Base-by-base conservation (phyloP, 1,284 basidiomycete genomes). In the Pascua sp. region DNA sequence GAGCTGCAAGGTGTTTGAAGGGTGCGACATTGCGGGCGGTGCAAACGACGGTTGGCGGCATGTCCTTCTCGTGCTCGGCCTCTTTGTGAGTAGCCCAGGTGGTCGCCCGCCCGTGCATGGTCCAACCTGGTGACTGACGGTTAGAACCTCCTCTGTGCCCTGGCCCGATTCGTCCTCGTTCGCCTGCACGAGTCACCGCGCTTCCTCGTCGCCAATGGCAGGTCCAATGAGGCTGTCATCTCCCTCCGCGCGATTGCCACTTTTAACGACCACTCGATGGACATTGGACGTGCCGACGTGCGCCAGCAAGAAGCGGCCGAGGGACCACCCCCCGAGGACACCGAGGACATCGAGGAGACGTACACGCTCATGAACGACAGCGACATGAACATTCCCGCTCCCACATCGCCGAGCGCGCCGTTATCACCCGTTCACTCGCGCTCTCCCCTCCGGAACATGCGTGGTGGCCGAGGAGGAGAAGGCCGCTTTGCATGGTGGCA, bases 151-250 rank as follows among this genome's bases (percentile, higher is more conserved):
- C 74, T 81, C 2, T 95, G 97, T 86, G 92, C 93, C 69, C 71
- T 89, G 18, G 86, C 86, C 3, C 88, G 94, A 15, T 89, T 95
- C 61, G 79, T 90, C 10, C 87, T 97, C 73, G 96, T 98, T 81
- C 84, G 85, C 10, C 79, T 98, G 15, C 87, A 95, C 71, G 95
- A 98, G 77, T 95, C 91, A 0, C 93, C 95, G 10, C 85, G 91
- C 40, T 95, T 86, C 68, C 86, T 97, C 54, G 90, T 93, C 11
- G 85, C 91, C 46, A 86, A 88, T 0, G 90, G 91, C 10, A 82
- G 90, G 38, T 84, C 83, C 37, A 82, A 85, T 53, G 91, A 95
- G 68, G 93, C 93, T 0, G 77, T 93, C 43, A 83, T 88, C 60
- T 86, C 86, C 2, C 81, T 97, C 0, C 85, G 87, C 63, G 78